Evolutionary conservation across 139 green algal genomes (phyloP), one percentile per base, ranked within the genome.

Genomic region (Coccomyxa sp.): DNA sequence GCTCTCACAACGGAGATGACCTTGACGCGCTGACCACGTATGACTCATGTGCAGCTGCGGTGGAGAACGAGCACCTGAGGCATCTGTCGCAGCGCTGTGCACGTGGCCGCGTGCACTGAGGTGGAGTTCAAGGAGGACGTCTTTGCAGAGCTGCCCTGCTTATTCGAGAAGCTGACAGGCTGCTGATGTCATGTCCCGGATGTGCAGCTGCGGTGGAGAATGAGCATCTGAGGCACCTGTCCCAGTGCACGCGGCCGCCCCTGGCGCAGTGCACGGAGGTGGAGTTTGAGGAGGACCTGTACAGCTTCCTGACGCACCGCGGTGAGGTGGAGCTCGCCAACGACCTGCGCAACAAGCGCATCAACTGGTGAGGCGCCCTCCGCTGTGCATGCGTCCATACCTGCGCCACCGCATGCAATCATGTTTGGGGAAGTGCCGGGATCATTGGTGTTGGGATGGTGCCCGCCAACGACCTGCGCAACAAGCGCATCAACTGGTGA

Each of bases 221-320:
- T 39, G 40, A 39, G n/a, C 74, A 78, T 39, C 41, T 27, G 8
- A 37, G 14, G n/a, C 77, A 84, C 74, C 78, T 79, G 33, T 54
- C 55, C 27, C 54, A 35, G n/a, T 82, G 78, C 77, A 41, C 18
- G 40, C 39, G 86, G 33, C 82, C 80, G 27, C 27, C 78, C 3
- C 77, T 90, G 29, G 35, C 81, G n/a, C 33, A 75, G 12, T 88
- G 84, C 55, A 77, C 27, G n/a, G 74, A 55, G 12, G 36, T 64
- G 29, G 74, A 78, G 4, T 91, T 91, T 81, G 84, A 91, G 74
- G 76, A 73, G 14, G 84, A 91, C 75, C 82, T 91, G 54, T 75
- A 82, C 29, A 68, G 58, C 8, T 91, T 89, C 71, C 78, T 87
- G 37, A 39, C 36, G 27, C 36, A 74, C n/a, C 39, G 74, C 5